Evolutionary conservation across 2,329 filamentous ascomycete genomes (phyloP), one percentile per base, ranked within the genome.

Genomic region (Aspergillus felis): DNA sequence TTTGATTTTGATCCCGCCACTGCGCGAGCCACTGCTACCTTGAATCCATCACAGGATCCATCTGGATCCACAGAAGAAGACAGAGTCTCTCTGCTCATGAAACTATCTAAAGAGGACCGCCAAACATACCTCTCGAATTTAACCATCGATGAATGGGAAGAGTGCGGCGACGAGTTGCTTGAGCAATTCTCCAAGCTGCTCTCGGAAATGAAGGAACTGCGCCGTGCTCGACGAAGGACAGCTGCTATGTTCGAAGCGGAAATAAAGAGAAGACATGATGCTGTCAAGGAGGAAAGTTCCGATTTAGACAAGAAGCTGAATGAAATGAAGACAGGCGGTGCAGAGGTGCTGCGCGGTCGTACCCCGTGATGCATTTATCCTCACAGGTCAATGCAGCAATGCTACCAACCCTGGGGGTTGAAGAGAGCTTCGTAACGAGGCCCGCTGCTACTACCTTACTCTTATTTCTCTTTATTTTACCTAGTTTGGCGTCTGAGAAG

Each of bases 161-260:
- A 84, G 49, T 82, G 83, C 24, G 85, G 85, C 2, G 82, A 85
- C 57, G 83, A 84, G 78, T 80, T 87, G 49, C 75, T 87, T 1
- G 79, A 81, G 1, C 76, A 78, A 51, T 86, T 87, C 64, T 74
- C 74, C 50, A 70, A 75, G 4, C 71, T 85, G 44, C 68, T 86
- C 41, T 69, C 71, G 20, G 78, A 79, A 50, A 79, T 84, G 63
- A 84, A 79, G 63, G 72, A 78, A 1, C 76, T 80, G 28, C 77
- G 85, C 44, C 77, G 79, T 58, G 77, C 80, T 44, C 82, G 84
- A 66, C 78, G 85, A 24, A 78, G 78, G 53, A 75, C 81, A 4
- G 82, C 82, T 3, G 71, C 74, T 32, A 69, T 75, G 2, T 84
- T 85, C 59, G 85, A 87, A 64, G 66, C 73, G 2, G 80, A 86